These are phyloP conservation scores for Metschnikowia santaceciliae DNA, from an alignment of 805 yeast species.

Conservation along the genomic window DNA sequence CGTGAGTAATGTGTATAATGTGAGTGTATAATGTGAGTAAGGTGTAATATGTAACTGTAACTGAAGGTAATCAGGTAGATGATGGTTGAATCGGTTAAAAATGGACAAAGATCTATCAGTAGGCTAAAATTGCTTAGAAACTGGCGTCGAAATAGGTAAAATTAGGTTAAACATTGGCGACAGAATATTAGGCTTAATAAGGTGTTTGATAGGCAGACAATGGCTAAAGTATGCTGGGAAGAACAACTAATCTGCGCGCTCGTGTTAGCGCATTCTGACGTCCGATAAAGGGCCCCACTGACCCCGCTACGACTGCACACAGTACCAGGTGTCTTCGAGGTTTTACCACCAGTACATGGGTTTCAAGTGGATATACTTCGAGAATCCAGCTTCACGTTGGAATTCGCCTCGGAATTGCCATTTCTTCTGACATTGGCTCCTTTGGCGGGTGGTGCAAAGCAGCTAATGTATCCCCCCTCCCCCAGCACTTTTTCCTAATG, in stretches of 20 bases:
- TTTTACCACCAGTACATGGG: neutral
- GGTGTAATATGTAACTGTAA: too few relatives aligned
- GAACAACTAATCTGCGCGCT: neutral
- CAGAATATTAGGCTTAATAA: too few relatives aligned
- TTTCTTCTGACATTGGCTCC: neutral
- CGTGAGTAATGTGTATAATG: too few relatives aligned
- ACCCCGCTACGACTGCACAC: neutral
- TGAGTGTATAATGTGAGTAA: too few relatives aligned
- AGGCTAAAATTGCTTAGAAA: too few relatives aligned
- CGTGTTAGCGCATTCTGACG: neutral
- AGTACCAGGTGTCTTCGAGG: neutral
- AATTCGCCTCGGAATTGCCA: neutral
- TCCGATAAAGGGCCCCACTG: slow-evolving; percentile 1
- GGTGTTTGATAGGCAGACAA: too few relatives aligned
- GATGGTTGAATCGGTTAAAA: too few relatives aligned
- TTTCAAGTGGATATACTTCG: neutral
- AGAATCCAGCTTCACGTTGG: neutral
- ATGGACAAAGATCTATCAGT: too few relatives aligned
- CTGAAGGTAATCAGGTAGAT: neutral
- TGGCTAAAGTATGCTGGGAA: neutral
- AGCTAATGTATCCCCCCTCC: neutral
- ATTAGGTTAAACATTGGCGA: too few relatives aligned
- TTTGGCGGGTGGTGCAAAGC: neutral
- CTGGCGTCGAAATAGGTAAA: too few relatives aligned
- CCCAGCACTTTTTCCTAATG: slow-evolving; percentile 2